Base-by-base conservation (phyloP, 1,139 yeast species). In the Tardiomyces digboiensis region DNA sequence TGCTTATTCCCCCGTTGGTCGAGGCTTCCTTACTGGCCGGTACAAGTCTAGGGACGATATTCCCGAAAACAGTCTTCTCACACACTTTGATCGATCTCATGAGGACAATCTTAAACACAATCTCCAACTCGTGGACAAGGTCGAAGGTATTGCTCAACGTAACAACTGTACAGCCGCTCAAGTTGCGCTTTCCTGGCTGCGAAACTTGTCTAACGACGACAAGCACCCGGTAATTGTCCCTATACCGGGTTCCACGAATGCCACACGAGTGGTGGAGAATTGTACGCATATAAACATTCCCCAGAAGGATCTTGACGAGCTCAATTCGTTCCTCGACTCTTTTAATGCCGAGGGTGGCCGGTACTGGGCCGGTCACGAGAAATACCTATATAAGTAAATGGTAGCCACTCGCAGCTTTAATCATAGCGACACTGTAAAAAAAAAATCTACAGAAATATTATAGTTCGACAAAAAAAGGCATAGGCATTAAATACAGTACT, bases 1-100 rank as follows among this genome's bases (percentile, higher is more conserved):
- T 49, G 86, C 89, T 21, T 86, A 87, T 64, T 82, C 94, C 21
- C 95, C 95, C 38, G 69, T 87, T 49, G 80, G 87, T n/a, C 71
- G 84, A 56, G 95, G 96, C 1, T 64, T 79, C 46, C 71, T 87
- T 48, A 80, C 93, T 7, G 93, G 91, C 46, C 51, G 67, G 16
- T 72, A 77, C 46, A 74, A 66, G 39, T 59, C 71, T 8, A 53
- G 64, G 4, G 65, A 66, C 4, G 74, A 71, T 44, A 58, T 78
- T 39, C 73, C 77, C 19, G 68, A 68, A 41, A 79, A 74, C 43
- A 93, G 82, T 57, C 47, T 76, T 46, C 71, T 87, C 52, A 55
- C 52, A n/a, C 50, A 51, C 40, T 57, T 78, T 38, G 89, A 78
- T 44, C 74, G 82, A 52, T 84, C 83, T 65, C 59, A 62, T 29